These are phyloP conservation scores for Haematococcus lacustris DNA, from an alignment of 139 green algal species.

Conservation along the genomic window DNA sequence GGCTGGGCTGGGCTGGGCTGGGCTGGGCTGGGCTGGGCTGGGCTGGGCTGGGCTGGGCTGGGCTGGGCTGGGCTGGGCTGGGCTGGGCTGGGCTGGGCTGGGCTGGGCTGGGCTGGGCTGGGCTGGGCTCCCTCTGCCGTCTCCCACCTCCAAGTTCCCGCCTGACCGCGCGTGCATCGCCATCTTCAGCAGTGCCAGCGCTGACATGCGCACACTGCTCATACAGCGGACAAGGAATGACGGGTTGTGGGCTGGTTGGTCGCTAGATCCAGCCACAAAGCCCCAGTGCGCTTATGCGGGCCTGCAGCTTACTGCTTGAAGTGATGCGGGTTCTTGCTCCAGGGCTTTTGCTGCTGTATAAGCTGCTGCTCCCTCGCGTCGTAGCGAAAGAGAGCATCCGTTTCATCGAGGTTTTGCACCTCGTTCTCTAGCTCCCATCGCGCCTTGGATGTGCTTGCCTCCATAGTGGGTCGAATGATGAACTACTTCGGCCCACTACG, in stretches of 20 bases:
- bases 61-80: not conserved
- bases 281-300: not conserved
- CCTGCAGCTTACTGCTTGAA: slow-evolving; percentile 69
- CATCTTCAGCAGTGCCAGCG: slow-evolving; percentile 95
- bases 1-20: not conserved
- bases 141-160: slow-evolving; percentile 77
- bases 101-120: too few species aligned
- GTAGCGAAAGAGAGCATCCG: slow-evolving; percentile 74
- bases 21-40: not conserved
- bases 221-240: not conserved
- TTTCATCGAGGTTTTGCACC: slow-evolving; percentile 30
- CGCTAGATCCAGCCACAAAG: not conserved
- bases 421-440: slow-evolving; percentile 95
- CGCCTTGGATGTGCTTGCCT: slow-evolving; percentile 24
- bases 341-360: slow-evolving; percentile 69
- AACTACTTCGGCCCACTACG: too few species aligned
- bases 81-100: not conserved
- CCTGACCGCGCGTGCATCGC: slow-evolving; percentile 91
- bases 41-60: not conserved
- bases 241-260: not conserved
- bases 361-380: slow-evolving; percentile 55
- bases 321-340: slow-evolving; percentile 78
- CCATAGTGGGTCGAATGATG: too few species aligned
- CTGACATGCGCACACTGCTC: slow-evolving; percentile 82
- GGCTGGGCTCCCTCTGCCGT: too few species aligned